A percentile compares a stretch with the other conserved stretches of the same genome.
These are phyloP conservation scores for Didymella sp. DNA, from an alignment of 2,329 filamentous ascomycete genomes.

Conservation along the genomic window DNA sequence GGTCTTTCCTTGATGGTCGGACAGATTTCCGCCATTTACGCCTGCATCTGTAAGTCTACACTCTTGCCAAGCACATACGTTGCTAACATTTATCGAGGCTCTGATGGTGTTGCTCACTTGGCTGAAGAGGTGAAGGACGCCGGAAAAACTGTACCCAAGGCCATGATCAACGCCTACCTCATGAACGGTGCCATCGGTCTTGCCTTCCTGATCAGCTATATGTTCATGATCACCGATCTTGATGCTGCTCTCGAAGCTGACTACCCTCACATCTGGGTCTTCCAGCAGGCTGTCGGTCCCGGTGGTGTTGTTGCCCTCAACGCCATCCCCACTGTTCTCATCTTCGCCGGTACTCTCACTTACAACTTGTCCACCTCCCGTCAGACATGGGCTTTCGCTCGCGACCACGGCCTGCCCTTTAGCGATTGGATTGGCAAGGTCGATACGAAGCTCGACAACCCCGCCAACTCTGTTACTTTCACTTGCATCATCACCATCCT, in stretches of 20 bases:
- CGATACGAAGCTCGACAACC: conserved; percentile 36
- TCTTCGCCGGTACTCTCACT: conserved; percentile 42
- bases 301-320: conserved; percentile 42
- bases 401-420: conserved; percentile 46
- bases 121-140: conserved; percentile 55
- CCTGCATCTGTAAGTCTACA: conserved; percentile 40
- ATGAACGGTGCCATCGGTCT: conserved; percentile 50
- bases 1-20: conserved; percentile 52
- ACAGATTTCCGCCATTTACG: conserved; percentile 49
- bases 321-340: conserved; percentile 40
- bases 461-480: conserved; percentile 42
- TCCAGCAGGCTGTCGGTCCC: conserved; percentile 33
- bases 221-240: conserved; percentile 46
- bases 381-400: conserved; percentile 48
- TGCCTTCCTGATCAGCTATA: conserved; percentile 43
- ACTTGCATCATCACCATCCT: conserved; percentile 40
- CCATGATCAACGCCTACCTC: conserved; percentile 52
- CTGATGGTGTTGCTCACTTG: conserved; percentile 54
- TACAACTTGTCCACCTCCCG: conserved; percentile 44
- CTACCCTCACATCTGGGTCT: conserved; percentile 49
- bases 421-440: conserved; percentile 39
- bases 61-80: not conserved
- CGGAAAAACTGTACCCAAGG: conserved; percentile 50
- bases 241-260: conserved; percentile 38
- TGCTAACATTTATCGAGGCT: conserved; percentile 34